Evolutionary conservation across 306 rosid species (phyloP).

Genomic region (Fagus sylvatica): DNA sequence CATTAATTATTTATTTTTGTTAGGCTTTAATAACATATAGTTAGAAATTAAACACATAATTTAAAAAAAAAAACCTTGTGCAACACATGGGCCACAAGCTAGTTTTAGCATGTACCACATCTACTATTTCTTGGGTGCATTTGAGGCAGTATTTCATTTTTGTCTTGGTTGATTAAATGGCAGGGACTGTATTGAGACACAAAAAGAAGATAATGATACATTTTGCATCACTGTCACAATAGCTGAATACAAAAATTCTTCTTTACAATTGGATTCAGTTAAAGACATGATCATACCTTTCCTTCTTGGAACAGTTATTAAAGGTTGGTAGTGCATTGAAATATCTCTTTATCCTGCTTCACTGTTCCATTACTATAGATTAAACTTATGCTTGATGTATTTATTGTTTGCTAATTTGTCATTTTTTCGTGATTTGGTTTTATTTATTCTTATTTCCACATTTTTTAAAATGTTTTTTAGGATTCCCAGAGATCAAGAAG

Average conservation of each 20-base stretch:
- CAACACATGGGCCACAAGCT: neutral
- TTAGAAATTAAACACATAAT: neutral
- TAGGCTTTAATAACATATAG: neutral
- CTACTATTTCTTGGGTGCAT: neutral
- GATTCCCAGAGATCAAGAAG: conserved; percentile 70
- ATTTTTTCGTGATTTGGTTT: neutral
- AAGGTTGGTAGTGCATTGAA: conserved; percentile 55
- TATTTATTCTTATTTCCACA: conserved; percentile 19
- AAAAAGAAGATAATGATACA: conserved; percentile 29
- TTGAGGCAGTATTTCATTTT: conserved; percentile 11
- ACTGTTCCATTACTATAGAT: neutral
- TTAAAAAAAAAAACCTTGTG: neutral
- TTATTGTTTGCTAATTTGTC: neutral
- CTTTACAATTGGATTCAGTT: conserved; percentile 50
- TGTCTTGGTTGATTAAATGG: conserved; percentile 42
- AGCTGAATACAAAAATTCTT: conserved; percentile 45
- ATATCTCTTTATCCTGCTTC: conserved; percentile 10
- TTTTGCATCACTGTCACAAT: conserved; percentile 61
- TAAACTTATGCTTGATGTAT: neutral
- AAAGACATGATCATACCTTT: conserved; percentile 61
- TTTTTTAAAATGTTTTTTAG: conserved; percentile 44
- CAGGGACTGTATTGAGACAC: conserved; percentile 59
- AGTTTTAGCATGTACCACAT: neutral
- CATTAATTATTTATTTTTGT: neutral
- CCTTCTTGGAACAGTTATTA: conserved; percentile 62